Conservation (phyloP, 208 protist genomes). For the Jaenimonas drosophilae region DNA sequence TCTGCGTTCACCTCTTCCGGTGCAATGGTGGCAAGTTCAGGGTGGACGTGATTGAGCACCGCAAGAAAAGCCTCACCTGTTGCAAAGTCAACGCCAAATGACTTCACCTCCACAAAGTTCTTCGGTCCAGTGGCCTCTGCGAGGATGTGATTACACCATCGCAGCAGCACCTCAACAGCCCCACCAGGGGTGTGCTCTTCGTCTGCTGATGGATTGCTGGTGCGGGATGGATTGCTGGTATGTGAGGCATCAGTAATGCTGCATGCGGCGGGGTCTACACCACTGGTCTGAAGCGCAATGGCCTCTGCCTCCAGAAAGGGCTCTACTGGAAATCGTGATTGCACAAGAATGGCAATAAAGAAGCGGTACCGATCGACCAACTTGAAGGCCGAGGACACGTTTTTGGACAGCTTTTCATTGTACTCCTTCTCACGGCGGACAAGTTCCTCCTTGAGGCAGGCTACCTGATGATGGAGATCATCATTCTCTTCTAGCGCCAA, state of each 20-base stretch:
- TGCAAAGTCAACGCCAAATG: conserved; percentile 55
- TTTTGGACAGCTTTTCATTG: conserved; percentile 22
- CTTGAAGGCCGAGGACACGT: conserved; percentile 13
- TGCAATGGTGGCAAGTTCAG: conserved; percentile 11
- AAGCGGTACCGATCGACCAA: conserved; percentile 28
- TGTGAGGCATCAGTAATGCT: too few relatives aligned
- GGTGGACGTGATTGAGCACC: conserved; percentile 48
- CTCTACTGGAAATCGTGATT: conserved; percentile 6
- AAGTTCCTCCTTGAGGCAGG: conserved; percentile 30
- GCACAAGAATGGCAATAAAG: conserved; percentile 4
- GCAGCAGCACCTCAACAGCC: conserved; percentile 22
- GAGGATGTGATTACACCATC: conserved; percentile 59
- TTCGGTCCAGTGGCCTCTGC: background rate
- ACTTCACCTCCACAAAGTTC: conserved; percentile 12
- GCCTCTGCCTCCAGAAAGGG: conserved; percentile 4
- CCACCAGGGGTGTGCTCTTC: background rate
- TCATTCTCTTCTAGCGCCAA: conserved; percentile 19
- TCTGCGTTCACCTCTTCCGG: conserved; percentile 16
- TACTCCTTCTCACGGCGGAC: conserved; percentile 35
- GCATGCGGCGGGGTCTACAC: too few relatives aligned
- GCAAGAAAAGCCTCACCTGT: conserved; percentile 46
- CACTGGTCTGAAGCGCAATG: background rate
- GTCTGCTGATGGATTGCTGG: conserved; percentile 1
- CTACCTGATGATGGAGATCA: conserved; percentile 20
- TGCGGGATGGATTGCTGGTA: too few relatives aligned